These are phyloP conservation scores for Boehmeria nivea DNA, from an alignment of 306 rosid genomes.

Conservation along the genomic window DNA sequence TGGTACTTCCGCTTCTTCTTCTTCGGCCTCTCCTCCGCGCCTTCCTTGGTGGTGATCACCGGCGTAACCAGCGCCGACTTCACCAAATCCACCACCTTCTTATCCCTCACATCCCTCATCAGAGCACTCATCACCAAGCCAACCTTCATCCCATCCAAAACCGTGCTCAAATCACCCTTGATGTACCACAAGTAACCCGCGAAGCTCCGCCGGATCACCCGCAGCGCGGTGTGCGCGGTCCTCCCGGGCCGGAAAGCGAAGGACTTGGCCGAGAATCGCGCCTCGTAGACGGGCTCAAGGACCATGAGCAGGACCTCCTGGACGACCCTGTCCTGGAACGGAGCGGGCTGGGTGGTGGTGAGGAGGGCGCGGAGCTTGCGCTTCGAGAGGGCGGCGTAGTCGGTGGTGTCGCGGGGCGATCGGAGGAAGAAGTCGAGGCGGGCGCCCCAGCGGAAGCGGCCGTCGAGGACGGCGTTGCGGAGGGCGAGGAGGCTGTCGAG, in stretches of 20 bases:
- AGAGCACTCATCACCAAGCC: constrained; percentile 71
- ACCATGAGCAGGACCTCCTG: constrained; percentile 78
- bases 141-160: constrained; percentile 76
- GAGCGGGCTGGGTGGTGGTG: constrained; percentile 65
- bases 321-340: constrained; percentile 85
- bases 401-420: constrained; percentile 67
- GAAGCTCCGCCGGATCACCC: constrained; percentile 73
- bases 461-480: constrained; percentile 77
- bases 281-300: constrained; percentile 77
- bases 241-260: constrained; percentile 82
- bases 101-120: constrained; percentile 90
- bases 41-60: constrained; percentile 46
- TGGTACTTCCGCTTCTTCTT: constrained; percentile 78
- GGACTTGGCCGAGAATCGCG: constrained; percentile 59
- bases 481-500: constrained; percentile 73
- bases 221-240: constrained; percentile 64
- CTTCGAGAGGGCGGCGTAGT: constrained; percentile 65
- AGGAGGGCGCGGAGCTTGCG: constrained; percentile 66
- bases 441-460: constrained; percentile 80
- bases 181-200: constrained; percentile 91
- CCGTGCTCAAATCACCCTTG: constrained; percentile 71
- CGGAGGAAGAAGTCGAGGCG: constrained; percentile 62
- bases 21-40: constrained; percentile 57
- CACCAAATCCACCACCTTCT: constrained; percentile 65
- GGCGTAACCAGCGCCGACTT: constrained; percentile 72